Percentiles rank a stretch among this genome's conserved stretches.
phyloP scores from a whole-genome alignment of 2,329 filamentous ascomycete species.

The Nigrospora oryzae region DNA sequence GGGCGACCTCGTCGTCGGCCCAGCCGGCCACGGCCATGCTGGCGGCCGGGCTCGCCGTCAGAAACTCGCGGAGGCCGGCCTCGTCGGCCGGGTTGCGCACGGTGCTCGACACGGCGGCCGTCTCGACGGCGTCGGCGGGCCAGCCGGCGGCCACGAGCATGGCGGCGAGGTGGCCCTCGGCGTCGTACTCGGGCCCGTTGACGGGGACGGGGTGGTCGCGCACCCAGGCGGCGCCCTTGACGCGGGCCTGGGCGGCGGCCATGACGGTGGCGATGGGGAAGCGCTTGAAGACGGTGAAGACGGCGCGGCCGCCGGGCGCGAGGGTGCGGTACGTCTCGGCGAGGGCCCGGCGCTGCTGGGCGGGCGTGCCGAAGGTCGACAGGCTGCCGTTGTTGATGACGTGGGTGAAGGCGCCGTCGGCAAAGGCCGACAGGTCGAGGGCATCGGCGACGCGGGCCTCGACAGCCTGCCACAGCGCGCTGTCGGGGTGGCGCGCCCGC shows the following conservation, averaged over 20 bases:
- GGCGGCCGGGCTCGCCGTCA: conserved; percentile 10
- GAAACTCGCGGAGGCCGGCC: conserved; percentile 12
- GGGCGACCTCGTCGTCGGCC: conserved; percentile 11
- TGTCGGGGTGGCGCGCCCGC: background rate
- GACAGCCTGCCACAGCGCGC: conserved; percentile 1
- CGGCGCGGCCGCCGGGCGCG: conserved; percentile 14
- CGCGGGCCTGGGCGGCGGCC: conserved; percentile 15
- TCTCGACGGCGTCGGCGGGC: background rate
- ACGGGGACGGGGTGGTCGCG: conserved; percentile 17
- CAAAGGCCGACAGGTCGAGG: conserved; percentile 10
- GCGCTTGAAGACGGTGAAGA: conserved; percentile 13
- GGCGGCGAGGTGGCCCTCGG: conserved; percentile 13
- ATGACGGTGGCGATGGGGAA: conserved; percentile 16
- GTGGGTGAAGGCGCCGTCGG: conserved; percentile 12
- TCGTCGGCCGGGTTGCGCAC: conserved; percentile 9
- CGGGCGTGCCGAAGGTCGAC: conserved; percentile 15
- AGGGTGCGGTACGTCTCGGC: conserved; percentile 20
- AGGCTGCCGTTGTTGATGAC: conserved; percentile 21
- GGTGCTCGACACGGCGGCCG: background rate
- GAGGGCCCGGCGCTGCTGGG: conserved; percentile 9
- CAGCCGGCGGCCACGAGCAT: conserved; percentile 11
- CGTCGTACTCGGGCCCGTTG: conserved; percentile 15
- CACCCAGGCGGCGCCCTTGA: conserved; percentile 5
- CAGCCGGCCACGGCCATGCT: conserved; percentile 10
- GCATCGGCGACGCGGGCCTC: conserved; percentile 8